Percentiles rank a stretch among this genome's conserved stretches.
Evolutionary conservation across 768 basidiomycete genomes (phyloP).

Genomic region (Cyathus striatus): DNA sequence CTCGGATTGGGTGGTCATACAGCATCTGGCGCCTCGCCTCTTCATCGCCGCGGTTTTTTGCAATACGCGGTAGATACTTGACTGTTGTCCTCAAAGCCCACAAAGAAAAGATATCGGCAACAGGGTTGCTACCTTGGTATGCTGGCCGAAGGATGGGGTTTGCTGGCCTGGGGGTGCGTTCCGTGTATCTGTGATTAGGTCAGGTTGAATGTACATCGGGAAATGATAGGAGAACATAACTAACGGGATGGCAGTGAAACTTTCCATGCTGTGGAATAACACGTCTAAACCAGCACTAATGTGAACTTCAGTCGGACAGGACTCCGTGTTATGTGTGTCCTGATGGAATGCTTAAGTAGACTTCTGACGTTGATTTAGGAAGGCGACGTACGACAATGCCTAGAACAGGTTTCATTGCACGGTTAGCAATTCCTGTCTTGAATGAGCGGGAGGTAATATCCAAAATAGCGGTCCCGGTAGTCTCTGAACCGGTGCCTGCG

Average conservation of each 20-base stretch:
- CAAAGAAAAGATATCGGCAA: conserved; percentile 92
- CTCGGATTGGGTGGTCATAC: too few relatives aligned
- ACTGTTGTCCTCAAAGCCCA: conserved; percentile 93
- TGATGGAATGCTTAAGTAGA: conserved; percentile 8
- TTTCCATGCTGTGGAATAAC: conserved; percentile 93
- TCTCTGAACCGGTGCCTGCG: conserved; percentile 90
- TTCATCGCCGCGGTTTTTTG: conserved; percentile 69
- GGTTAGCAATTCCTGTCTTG: conserved; percentile 94
- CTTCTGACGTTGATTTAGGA: not conserved
- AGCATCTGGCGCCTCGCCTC: conserved; percentile 92
- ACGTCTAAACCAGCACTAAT: conserved; percentile 95
- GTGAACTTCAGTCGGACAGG: conserved; percentile 88
- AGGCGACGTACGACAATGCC: conserved; percentile 60
- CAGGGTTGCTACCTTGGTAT: conserved; percentile 91
- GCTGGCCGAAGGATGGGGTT: conserved; percentile 91
- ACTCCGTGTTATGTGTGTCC: conserved; percentile 89
- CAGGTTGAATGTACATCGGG: conserved; percentile 2
- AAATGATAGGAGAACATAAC: conserved; percentile 9
- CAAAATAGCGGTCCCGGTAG: conserved; percentile 91
- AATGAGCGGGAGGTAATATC: conserved; percentile 89
- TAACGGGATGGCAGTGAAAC: conserved; percentile 90
- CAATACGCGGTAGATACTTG: conserved; percentile 82
- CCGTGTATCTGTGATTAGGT: conserved; percentile 61
- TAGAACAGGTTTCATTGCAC: conserved; percentile 85
- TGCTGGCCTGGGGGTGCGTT: conserved; percentile 81